A percentile compares a stretch with the other conserved stretches of the same genome.
These are phyloP conservation scores for Dioscorea cayenensis DNA, from an alignment of 116 monocot genomes.

Conservation along the genomic window DNA sequence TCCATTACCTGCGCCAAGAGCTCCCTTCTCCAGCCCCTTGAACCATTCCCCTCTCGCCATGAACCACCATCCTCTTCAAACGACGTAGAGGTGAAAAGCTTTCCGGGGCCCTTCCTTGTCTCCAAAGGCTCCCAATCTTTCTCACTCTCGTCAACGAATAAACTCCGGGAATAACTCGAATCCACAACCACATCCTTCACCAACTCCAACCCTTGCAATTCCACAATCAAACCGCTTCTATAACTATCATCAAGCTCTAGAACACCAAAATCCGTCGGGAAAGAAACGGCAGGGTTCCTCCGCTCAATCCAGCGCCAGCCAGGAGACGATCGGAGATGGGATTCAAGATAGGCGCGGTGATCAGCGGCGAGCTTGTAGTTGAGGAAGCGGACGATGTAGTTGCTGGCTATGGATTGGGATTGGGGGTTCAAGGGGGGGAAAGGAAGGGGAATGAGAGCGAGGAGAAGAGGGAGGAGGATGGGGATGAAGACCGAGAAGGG, in stretches of 20 bases:
- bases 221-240: constrained; percentile 26
- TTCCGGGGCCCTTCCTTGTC: constrained; percentile 54
- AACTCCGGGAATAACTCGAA: constrained; percentile 47
- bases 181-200: constrained; percentile 78
- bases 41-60: constrained; percentile 17
- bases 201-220: constrained; percentile 42
- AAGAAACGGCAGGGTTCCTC: constrained; percentile 58
- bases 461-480: constrained; percentile 1
- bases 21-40: constrained; percentile 59
- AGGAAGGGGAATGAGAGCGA: not conserved
- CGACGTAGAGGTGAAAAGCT: constrained; percentile 75
- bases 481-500: not conserved
- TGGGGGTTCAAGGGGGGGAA: not conserved
- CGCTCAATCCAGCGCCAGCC: constrained; percentile 85
- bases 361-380: constrained; percentile 56
- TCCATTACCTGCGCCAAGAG: constrained; percentile 61
- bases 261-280: constrained; percentile 92
- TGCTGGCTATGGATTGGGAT: constrained; percentile 17
- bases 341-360: constrained; percentile 62
- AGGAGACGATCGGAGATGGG: constrained; percentile 15
- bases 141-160: constrained; percentile 29
- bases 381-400: constrained; percentile 72
- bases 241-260: constrained; percentile 42
- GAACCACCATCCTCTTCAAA: constrained; percentile 33
- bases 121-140: constrained; percentile 13